Evolutionary conservation across 345 rosid genomes (phyloP).

Genomic region (Jatropha curcas): DNA sequence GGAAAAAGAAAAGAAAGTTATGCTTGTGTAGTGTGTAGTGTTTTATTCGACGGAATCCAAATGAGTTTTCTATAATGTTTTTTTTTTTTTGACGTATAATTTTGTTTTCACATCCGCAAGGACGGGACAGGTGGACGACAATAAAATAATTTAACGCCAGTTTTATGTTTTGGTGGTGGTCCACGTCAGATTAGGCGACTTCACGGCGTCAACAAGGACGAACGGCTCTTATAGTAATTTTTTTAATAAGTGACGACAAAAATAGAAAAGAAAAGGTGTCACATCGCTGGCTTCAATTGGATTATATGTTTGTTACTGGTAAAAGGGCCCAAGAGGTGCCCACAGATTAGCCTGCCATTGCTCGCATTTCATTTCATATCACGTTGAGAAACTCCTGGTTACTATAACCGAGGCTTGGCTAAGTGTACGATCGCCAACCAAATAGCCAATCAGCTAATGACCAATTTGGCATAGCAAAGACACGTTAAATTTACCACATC

Average conservation of each 20-base stretch:
- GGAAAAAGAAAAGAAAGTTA: not conserved
- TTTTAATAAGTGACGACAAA: not conserved
- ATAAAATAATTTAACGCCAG: conserved; percentile 1
- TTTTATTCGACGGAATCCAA: conserved; percentile 37
- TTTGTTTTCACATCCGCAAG: conserved; percentile 35
- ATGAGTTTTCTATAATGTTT: not conserved
- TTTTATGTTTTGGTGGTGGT: not conserved
- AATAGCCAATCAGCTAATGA: too few relatives aligned
- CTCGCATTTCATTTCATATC: not conserved
- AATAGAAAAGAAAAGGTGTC: not conserved
- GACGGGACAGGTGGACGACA: conserved; percentile 24
- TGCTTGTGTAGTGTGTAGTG: not conserved
- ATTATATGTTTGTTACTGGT: not conserved
- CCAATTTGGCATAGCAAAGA: too few relatives aligned
- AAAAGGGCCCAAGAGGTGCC: not conserved
- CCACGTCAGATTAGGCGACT: not conserved
- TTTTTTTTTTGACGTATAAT: not conserved
- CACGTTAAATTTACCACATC: too few relatives aligned
- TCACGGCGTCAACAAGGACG: not conserved
- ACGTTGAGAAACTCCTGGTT: too few relatives aligned
- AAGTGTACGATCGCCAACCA: too few relatives aligned
- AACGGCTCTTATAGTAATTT: not conserved
- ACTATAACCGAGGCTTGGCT: not conserved
- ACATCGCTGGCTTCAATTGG: not conserved
- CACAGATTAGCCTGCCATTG: not conserved